Conservation (phyloP, 192 early-diverging fungal genomes). For the Mortierella hygrophila region DNA sequence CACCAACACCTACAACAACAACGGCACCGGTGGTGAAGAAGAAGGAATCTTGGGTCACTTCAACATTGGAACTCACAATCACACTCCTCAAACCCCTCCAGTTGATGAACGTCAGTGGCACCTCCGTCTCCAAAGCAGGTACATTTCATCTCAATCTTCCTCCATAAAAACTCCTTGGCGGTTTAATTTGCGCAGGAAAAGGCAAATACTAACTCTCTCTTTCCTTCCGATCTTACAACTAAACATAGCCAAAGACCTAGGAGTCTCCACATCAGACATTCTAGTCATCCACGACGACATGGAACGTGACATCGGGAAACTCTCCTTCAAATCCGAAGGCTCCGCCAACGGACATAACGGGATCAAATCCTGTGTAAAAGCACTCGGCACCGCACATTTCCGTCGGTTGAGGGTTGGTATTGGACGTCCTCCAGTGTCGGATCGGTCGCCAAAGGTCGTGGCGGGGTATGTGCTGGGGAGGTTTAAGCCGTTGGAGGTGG, state of each 20-base stretch:
- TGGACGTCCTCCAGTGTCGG: constrained; percentile 64
- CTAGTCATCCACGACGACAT: constrained; percentile 83
- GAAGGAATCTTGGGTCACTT: constrained; percentile 5
- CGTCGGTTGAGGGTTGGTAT: constrained; percentile 76
- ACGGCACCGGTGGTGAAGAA: constrained; percentile 4
- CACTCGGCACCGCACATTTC: constrained; percentile 65
- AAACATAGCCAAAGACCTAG: constrained; percentile 58
- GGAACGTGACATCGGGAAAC: constrained; percentile 72
- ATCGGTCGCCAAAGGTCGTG: constrained; percentile 58
- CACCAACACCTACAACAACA: not conserved
- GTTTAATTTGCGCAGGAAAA: no score
- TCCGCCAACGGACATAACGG: constrained; percentile 85
- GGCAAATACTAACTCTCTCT: not conserved
- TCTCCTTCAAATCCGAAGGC: constrained; percentile 71
- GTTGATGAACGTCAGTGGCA: constrained; percentile 80
- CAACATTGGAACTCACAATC: constrained; percentile 53
- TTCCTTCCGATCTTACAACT: not conserved
- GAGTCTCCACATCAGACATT: constrained; percentile 58
- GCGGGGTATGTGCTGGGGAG: constrained; percentile 69
- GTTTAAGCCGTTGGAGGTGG: constrained; percentile 64
- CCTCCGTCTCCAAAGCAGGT: constrained; percentile 73
- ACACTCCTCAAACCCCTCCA: constrained; percentile 73
- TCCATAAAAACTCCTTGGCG: not conserved
- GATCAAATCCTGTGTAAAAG: constrained; percentile 72
- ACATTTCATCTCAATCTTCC: not conserved